Percentiles rank a stretch among this genome's conserved stretches.
phyloP scores from a whole-genome alignment of 2,329 filamentous ascomycete species.

The Raffaelea ambrosiae region DNA sequence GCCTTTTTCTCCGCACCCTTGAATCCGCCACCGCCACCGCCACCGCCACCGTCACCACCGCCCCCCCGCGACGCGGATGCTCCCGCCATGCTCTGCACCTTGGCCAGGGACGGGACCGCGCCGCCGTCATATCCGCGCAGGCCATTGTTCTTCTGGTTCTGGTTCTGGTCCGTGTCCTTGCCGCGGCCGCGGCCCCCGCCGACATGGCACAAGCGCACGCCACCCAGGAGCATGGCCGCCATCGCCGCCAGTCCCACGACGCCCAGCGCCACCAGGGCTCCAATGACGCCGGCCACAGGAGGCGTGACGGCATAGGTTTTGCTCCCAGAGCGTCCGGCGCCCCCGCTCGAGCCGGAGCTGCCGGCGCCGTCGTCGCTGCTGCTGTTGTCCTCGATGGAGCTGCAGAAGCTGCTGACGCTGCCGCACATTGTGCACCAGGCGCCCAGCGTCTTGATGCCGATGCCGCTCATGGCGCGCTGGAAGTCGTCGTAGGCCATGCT shows the following conservation, averaged over 20 bases:
- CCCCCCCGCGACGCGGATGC: no score
- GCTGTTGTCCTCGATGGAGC: conserved; percentile 7
- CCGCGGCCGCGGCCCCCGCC: no score
- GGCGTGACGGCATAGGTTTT: conserved; percentile 24
- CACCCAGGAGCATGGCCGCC: conserved; percentile 11
- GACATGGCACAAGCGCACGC: conserved; percentile 20
- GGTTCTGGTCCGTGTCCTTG: neutral
- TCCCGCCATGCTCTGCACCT: no score
- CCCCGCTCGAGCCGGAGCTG: neutral
- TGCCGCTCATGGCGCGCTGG: conserved; percentile 22
- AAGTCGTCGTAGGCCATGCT: conserved; percentile 32
- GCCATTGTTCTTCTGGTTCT: conserved; percentile 1
- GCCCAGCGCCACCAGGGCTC: conserved; percentile 30
- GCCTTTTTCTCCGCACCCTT: conserved; percentile 35
- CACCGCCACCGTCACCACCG: conserved; percentile 2
- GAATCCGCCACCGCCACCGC: conserved; percentile 28
- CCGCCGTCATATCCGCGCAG: no score
- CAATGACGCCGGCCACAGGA: conserved; percentile 36
- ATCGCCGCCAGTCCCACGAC: conserved; percentile 19
- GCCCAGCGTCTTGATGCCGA: conserved; percentile 23
- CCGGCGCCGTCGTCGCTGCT: neutral
- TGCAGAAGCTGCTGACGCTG: conserved; percentile 29
- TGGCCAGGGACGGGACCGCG: no score
- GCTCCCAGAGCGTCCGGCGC: neutral
- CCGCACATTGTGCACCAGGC: conserved; percentile 38